A percentile compares a stretch with the other conserved stretches of the same genome.
phyloP scores from a whole-genome alignment of 1,284 basidiomycete species.

The Heterobasidion irregulare region DNA sequence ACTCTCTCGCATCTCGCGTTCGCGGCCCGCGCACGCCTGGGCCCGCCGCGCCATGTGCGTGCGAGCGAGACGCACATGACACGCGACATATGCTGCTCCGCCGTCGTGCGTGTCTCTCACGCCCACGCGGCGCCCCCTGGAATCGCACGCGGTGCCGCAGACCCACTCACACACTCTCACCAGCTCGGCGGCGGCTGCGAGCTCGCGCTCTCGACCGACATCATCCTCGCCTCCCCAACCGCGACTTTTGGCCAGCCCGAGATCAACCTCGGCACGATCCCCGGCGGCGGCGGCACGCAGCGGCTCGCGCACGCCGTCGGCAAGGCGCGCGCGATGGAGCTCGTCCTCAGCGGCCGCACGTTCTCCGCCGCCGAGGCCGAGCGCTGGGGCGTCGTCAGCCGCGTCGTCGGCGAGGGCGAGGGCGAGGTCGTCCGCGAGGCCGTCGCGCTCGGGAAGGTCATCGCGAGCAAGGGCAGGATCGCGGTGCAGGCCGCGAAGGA shows the following conservation, averaged over 20 bases:
- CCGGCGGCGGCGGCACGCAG: conserved; percentile 82
- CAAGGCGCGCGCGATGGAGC: conserved; percentile 94
- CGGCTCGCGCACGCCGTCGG: conserved; percentile 84
- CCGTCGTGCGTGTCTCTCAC: too few species aligned
- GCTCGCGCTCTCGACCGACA: conserved; percentile 95
- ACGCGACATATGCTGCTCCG: too few species aligned
- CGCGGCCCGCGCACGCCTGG: neutral
- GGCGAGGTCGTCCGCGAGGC: conserved; percentile 85
- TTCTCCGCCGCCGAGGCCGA: conserved; percentile 82
- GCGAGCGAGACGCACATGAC: too few species aligned
- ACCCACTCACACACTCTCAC: too few species aligned
- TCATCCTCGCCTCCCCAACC: conserved; percentile 89
- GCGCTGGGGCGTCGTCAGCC: conserved; percentile 77
- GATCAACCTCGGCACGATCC: conserved; percentile 95
- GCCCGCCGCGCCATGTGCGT: too few species aligned
- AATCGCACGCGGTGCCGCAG: too few species aligned
- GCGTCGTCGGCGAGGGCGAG: conserved; percentile 73
- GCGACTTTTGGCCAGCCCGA: conserved; percentile 97
- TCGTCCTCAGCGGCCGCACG: conserved; percentile 83
- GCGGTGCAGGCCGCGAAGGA: conserved; percentile 93
- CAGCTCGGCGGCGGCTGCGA: conserved; percentile 96
- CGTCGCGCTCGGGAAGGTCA: conserved; percentile 71
- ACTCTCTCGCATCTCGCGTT: neutral
- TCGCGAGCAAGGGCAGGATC: conserved; percentile 81
- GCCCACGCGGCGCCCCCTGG: too few species aligned